Evolutionary conservation across 1,284 basidiomycete species (phyloP), one percentile per base, ranked within the genome.

Genomic region (Ceratobasidium sp.): DNA sequence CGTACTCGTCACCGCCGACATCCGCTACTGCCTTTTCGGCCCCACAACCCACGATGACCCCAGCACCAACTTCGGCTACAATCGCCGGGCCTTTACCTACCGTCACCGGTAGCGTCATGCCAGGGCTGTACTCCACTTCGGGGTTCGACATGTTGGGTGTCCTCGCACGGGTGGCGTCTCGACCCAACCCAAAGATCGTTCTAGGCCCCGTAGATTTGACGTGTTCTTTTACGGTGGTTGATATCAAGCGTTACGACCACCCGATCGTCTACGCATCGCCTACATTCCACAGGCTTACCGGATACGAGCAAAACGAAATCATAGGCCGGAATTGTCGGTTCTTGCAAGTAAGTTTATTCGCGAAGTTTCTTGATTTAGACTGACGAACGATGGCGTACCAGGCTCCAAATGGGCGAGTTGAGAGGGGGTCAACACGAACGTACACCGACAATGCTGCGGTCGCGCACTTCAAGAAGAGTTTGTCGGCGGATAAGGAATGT

Each of bases 181-280:
- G 96, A 1, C 90, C 90, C 0, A 88, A 93, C 78, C 95, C 94
- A 0, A 89, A 87, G 75, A 89, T 98, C 60, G 83, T 87, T 6
- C 88, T 98, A 22, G 97, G 97, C 9, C 95, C 97, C 0, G 94
- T 99, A 47, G 97, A 99, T 82, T 85, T 96, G 75, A 93, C 93
- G 2, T 96, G 94, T 81, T 90, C 93, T 9, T 98, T 99, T 82
- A 87, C 93, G 77, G 93, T 99, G 64, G 91, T 92, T 72, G 96
- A 98, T 81, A 88, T 91, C 22, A 89, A 93, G 15, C 85, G 92
- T 63, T 89, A 89, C 78, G 96, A 98, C 80, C 86, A 86, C 62
- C 95, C 96, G 0, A 91, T 98, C 80, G 90, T 98, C 11, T 98
- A 97, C 79, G 94, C 93, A 75, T 93, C 91, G 14, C 94, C 93